phyloP scores from a whole-genome alignment of 352 stramenopile genomes.

The Pseudoperonospora humuli region DNA sequence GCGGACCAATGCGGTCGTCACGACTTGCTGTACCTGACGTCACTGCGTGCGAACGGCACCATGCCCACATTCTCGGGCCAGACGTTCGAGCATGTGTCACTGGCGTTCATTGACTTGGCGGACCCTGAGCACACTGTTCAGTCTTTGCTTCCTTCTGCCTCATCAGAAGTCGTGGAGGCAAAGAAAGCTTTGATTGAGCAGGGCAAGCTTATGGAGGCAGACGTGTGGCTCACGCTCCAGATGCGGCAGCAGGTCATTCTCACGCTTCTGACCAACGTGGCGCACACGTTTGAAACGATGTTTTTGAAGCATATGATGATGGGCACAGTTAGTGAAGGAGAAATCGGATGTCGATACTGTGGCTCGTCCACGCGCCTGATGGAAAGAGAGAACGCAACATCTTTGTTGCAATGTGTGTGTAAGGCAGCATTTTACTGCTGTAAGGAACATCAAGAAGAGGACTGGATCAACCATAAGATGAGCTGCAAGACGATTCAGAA shows the following conservation, averaged over 20 bases:
- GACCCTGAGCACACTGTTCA: conserved; percentile 74
- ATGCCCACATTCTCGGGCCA: conserved; percentile 85
- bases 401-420: conserved; percentile 62
- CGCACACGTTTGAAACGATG: conserved; percentile 80
- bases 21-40: conserved; percentile 62
- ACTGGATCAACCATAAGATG: conserved; percentile 75
- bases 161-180: conserved; percentile 37
- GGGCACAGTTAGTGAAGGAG: conserved; percentile 42
- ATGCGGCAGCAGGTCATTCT: conserved; percentile 82
- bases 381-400: conserved; percentile 8
- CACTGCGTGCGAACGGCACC: conserved; percentile 43
- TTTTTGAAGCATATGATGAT: conserved; percentile 70
- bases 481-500: conserved; percentile 67
- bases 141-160: conserved; percentile 64
- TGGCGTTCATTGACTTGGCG: conserved; percentile 70
- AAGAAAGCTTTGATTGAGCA: conserved; percentile 63
- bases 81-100: conserved; percentile 62
- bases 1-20: conserved; percentile 66
- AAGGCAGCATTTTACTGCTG: conserved; percentile 76
- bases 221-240: conserved; percentile 79
- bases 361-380: conserved; percentile 34
- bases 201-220: conserved; percentile 70
- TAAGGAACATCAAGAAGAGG: conserved; percentile 76
- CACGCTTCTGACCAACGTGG: conserved; percentile 73
- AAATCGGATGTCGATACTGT: conserved; percentile 68